Evolutionary conservation across 495 filamentous ascomycete genomes (phyloP), one percentile per base, ranked within the genome.

Genomic region (Annulohypoxylon nitens): DNA sequence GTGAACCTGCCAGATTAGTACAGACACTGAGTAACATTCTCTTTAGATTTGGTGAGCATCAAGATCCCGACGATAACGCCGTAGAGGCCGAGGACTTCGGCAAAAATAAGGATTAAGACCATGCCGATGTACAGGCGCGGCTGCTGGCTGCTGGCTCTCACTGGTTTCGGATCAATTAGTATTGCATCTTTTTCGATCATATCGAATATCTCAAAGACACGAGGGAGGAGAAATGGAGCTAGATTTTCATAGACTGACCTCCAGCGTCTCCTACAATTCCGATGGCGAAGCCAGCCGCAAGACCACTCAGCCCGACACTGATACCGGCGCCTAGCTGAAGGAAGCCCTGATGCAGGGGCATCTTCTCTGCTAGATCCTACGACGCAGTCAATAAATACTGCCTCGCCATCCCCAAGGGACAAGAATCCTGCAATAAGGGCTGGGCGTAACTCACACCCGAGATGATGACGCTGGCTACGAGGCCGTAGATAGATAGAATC

Each of bases 71-170:
- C 82, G 18, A 84, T 80, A 2, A 82, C 80, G 0, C 82, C 82
- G 64, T 84, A 96, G 54, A 97, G 85, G 33, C 95, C 94, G 69
- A 98, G 82, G 39, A 97, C 95, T 82, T 98, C 95, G 36, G 91
- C 92, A 76, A 97, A 97, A 85, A 97, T 97, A 74, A 98, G 83
- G 70, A 98, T 95, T 74, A 97, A 81, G 71, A 97, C 94, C 94
- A 97, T 97, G 71, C 95, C 95, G 37, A 97, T 92, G 78, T 94
- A 98, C 25, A 97, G 88, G 53, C 94, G 88, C 12, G 91, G 93
- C 81, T 98, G 95, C 76, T 91, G 90, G 85, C 96, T 93, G 76
- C 93, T 95, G 39, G 93, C 91, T 63, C 95, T 88, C 61, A 96
- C 93, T 80, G n/a, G 34, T 23, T 16, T 16, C 12, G 1, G 16